Evolutionary conservation across 352 stramenopile species (phyloP), one percentile per base, ranked within the genome.

Genomic region (Phytopythium chamaehyphon): DNA sequence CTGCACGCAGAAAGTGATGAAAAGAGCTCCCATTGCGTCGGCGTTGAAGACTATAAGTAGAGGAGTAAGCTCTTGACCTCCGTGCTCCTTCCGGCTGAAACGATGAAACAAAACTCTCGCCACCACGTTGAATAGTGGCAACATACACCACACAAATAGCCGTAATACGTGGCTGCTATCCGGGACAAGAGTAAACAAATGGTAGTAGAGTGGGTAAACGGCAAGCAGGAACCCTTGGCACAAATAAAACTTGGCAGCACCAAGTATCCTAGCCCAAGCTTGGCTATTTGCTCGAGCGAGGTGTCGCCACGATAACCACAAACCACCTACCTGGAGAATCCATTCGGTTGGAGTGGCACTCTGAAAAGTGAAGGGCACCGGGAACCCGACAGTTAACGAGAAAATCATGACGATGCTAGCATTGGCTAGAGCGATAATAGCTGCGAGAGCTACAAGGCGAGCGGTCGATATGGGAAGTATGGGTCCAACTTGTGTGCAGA

Each of bases 1-100:
- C 40, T 69, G 56, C 64, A 73, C 61, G 15, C 55, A 64, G 31
- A 66, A 66, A 11, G 61, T 62, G 14, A 69, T 45, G 37, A 66
- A 73, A 19, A 73, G 23, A 1, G 55, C 64, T 38, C 64, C 61
- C 12, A 73, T 52, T n/a, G 62, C 40, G 24, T 69, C 64, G 6
- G 63, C 51, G 31, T 69, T 73, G 49, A 73, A 62, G 26, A 68
- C 59, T 9, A 73, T 61, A 3, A 62, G 45, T 2, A 55, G 54
- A 7, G 64, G 60, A 12, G 62, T 55, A 1, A 40, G 42, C 45
- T 64, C 46, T 6, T 26, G 46, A 15, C 57, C 22, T 47, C 39
- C 18, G 62, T 52, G 1, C 43, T 15, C 5, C 26, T 51, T 62
- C 2, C 51, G 60, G 4, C 54, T 53, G 28, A 61, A 54, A 9